Conservation (phyloP, 306 rosid genomes). For the Quercus cerris region DNA sequence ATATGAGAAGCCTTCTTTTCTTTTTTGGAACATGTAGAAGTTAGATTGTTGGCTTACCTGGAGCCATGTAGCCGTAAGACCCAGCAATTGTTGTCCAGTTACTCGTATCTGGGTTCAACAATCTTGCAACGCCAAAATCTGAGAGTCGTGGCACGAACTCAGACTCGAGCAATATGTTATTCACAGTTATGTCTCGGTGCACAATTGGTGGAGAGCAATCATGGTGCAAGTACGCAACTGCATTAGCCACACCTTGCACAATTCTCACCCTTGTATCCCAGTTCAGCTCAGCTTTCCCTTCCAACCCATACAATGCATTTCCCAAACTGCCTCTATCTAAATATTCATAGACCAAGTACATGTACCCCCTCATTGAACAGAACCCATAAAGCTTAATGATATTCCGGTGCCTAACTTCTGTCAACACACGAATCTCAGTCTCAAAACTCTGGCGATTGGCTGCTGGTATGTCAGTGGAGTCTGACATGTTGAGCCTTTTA, state of each 20-base stretch:
- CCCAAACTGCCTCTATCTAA: constrained; percentile 49
- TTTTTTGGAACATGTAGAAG: background rate
- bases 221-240: constrained; percentile 59
- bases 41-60: constrained; percentile 39
- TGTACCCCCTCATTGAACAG: constrained; percentile 39
- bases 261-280: constrained; percentile 55
- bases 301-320: constrained; percentile 46
- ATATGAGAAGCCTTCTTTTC: background rate
- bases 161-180: constrained; percentile 54
- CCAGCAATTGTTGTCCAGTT: constrained; percentile 66
- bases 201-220: constrained; percentile 63
- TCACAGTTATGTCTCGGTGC: constrained; percentile 59
- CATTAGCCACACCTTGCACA: constrained; percentile 59
- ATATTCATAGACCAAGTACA: constrained; percentile 62
- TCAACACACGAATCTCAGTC: constrained; percentile 56
- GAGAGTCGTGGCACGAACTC: constrained; percentile 58
- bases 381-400: constrained; percentile 63
- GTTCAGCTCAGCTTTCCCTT: constrained; percentile 32
- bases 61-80: constrained; percentile 85
- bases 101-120: constrained; percentile 41
- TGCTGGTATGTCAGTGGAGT: constrained; percentile 43
- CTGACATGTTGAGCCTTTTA: constrained; percentile 40
- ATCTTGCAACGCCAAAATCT: constrained; percentile 74
- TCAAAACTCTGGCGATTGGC: constrained; percentile 41
- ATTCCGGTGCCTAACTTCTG: constrained; percentile 61